Percentiles rank a stretch among this genome's conserved stretches.
phyloP scores from a whole-genome alignment of 2,329 filamentous ascomycete species.

The Colletotrichum ledebouriae region DNA sequence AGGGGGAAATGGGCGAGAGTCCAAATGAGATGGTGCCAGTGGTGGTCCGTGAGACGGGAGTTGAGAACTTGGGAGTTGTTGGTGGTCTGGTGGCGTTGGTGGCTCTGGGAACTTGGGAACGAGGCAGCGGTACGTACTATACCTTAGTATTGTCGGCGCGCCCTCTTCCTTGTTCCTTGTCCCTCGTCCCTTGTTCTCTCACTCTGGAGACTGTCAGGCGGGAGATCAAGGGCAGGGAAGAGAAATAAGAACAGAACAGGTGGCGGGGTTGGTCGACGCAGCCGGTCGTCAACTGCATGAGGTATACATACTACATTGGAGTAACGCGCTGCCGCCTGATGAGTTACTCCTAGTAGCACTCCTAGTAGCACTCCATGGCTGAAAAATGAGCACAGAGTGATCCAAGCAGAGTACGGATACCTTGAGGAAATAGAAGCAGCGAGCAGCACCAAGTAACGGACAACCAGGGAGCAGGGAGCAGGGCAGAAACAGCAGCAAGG shows the following conservation, averaged over 20 bases:
- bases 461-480: not conserved
- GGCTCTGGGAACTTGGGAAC: not conserved
- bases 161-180: slow-evolving; percentile 3
- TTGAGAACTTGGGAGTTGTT: not conserved
- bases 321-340: too few species aligned
- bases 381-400: not conserved
- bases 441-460: not conserved
- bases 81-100: not conserved
- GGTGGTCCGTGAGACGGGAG: slow-evolving; percentile 14
- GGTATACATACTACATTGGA: too few species aligned
- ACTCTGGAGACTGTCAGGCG: slow-evolving; percentile 26
- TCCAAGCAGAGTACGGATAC: not conserved
- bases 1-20: slow-evolving; percentile 12
- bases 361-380: not conserved
- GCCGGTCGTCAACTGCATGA: slow-evolving; percentile 1
- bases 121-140: slow-evolving; percentile 11
- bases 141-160: too few species aligned
- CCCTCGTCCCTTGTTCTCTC: slow-evolving; percentile 15
- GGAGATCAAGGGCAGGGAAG: slow-evolving; percentile 29
- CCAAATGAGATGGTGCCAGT: not conserved
- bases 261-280: not conserved
- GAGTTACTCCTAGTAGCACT: too few species aligned
- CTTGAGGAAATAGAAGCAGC: not conserved
- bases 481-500: not conserved
- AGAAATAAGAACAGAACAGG: slow-evolving; percentile 12